phyloP scores from a whole-genome alignment of 257 asterid species.

The Solanum verrucosum region DNA sequence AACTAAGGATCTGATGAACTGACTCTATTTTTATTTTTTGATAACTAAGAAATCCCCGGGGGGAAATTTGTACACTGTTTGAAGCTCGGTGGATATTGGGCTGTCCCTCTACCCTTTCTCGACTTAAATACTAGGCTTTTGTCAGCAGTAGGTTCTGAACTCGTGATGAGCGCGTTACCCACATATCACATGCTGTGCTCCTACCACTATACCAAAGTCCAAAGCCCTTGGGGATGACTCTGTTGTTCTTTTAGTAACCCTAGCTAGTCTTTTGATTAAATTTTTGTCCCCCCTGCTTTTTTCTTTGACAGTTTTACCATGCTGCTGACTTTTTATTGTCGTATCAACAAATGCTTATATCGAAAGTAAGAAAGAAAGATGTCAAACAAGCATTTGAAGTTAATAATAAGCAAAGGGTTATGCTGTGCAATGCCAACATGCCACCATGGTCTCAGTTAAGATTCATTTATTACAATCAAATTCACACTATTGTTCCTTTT shows the following conservation, averaged over 20 bases:
- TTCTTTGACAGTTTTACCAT: neutral
- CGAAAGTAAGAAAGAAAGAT: neutral
- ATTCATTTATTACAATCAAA: neutral
- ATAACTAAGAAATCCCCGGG: neutral
- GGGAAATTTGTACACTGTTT: neutral
- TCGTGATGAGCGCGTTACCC: neutral
- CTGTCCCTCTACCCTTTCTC: neutral
- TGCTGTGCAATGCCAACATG: neutral
- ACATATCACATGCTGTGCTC: neutral
- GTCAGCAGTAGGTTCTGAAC: neutral
- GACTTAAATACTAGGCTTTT: neutral
- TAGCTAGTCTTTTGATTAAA: neutral
- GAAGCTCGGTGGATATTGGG: neutral
- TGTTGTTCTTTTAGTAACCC: neutral
- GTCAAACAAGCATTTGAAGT: neutral
- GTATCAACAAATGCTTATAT: neutral
- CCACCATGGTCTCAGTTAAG: neutral
- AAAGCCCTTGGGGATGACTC: neutral
- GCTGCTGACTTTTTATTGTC: neutral
- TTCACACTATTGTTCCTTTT: neutral
- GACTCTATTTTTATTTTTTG: neutral
- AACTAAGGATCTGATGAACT: neutral
- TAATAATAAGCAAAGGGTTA: neutral
- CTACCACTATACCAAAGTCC: neutral
- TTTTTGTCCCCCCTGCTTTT: neutral